phyloP scores from a whole-genome alignment of 1,139 yeast species.

The Groenewaldozyma auringiensis region DNA sequence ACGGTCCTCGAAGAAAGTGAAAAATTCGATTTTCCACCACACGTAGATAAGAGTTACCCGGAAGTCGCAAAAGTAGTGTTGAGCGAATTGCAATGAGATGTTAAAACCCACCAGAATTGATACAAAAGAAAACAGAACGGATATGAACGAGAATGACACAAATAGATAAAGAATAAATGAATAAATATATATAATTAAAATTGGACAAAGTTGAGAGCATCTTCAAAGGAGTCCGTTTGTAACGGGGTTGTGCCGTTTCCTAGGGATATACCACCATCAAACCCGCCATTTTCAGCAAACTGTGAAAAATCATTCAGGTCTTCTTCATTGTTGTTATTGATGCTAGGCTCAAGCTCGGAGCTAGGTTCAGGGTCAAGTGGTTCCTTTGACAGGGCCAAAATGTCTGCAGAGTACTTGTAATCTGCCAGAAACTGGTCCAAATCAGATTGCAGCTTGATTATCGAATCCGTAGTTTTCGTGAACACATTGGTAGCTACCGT shows the following conservation, averaged over 20 bases:
- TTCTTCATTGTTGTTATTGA: neutral
- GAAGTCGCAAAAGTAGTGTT: too few relatives aligned
- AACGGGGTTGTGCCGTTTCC: neutral
- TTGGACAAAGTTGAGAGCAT: neutral
- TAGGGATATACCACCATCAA: neutral
- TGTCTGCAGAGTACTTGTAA: neutral
- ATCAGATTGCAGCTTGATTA: neutral
- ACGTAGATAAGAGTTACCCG: too few relatives aligned
- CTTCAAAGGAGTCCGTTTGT: neutral
- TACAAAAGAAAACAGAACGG: neutral
- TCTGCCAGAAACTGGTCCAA: neutral
- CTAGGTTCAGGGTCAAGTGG: neutral
- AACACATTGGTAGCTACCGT: neutral
- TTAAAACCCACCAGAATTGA: too few relatives aligned
- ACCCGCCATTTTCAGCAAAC: neutral
- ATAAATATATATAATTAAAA: too few relatives aligned
- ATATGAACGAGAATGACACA: neutral
- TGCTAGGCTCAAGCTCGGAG: too few relatives aligned
- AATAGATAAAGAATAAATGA: too few relatives aligned
- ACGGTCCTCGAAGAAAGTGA: too few relatives aligned
- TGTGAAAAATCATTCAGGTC: too few relatives aligned
- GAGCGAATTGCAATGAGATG: too few relatives aligned
- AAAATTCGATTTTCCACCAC: too few relatives aligned
- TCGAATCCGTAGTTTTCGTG: neutral
- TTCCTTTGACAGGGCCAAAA: neutral